Conservation (phyloP, 1,284 basidiomycete genomes). For the Fomitopsis betulina region DNA sequence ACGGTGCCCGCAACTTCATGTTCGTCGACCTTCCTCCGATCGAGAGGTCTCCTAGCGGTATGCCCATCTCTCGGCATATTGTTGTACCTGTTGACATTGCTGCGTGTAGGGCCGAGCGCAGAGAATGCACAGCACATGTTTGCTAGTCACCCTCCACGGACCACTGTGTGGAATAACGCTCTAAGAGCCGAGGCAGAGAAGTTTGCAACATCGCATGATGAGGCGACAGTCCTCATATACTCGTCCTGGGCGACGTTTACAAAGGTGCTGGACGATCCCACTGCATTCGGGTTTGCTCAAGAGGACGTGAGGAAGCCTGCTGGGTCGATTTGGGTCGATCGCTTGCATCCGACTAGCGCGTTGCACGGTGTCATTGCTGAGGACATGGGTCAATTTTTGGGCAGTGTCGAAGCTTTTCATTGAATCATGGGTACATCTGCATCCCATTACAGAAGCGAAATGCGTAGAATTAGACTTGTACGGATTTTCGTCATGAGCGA, state of each 20-base stretch:
- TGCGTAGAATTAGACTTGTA: no score
- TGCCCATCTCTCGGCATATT: background rate
- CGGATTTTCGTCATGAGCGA: background rate
- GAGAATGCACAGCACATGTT: background rate
- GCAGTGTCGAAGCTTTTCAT: background rate
- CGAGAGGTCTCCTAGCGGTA: slow-evolving; percentile 37
- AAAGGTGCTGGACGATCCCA: slow-evolving; percentile 42
- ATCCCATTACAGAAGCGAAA: no score
- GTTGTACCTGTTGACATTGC: background rate
- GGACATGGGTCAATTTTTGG: slow-evolving; percentile 20
- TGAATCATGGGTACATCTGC: background rate
- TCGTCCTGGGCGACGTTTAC: slow-evolving; percentile 45
- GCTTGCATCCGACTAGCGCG: slow-evolving; percentile 24
- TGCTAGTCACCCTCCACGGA: background rate
- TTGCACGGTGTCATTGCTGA: slow-evolving; percentile 26
- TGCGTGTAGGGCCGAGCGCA: background rate
- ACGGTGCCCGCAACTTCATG: slow-evolving; percentile 56
- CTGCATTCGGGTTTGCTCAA: slow-evolving; percentile 35
- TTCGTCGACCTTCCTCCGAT: slow-evolving; percentile 62
- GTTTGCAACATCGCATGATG: slow-evolving; percentile 38
- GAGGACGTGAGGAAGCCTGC: slow-evolving; percentile 24
- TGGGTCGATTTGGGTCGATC: slow-evolving; percentile 50
- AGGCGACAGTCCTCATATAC: slow-evolving; percentile 43
- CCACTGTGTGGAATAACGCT: background rate
- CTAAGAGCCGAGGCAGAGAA: background rate